phyloP scores from a whole-genome alignment of 306 rosid species.

The Prunus mongolica region DNA sequence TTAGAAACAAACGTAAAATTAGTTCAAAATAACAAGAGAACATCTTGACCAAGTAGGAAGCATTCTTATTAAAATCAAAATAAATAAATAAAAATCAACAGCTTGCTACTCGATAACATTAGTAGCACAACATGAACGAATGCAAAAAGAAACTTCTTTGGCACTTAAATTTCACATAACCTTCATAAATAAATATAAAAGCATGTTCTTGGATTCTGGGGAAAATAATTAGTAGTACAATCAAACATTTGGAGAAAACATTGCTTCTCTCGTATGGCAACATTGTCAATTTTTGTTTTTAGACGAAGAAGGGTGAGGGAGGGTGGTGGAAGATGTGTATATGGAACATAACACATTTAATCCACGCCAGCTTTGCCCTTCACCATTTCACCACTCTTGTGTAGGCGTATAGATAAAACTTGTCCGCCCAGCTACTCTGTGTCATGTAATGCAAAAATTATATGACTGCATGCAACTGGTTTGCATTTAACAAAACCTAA shows the following conservation, averaged over 20 bases:
- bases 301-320: background rate
- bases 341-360: background rate
- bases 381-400: background rate
- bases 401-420: background rate
- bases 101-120: background rate
- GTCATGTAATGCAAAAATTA: background rate
- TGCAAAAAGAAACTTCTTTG: background rate
- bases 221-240: too few relatives aligned
- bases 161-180: background rate
- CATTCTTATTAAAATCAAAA: background rate
- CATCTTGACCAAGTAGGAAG: slow-evolving; percentile 6
- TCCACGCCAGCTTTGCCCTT: background rate
- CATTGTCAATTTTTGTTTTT: too few relatives aligned
- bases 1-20: slow-evolving; percentile 20
- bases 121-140: background rate
- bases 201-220: background rate
- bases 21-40: slow-evolving; percentile 23
- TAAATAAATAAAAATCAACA: background rate
- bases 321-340: background rate
- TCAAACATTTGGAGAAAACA: too few relatives aligned
- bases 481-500: background rate
- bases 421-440: background rate
- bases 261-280: too few relatives aligned
- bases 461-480: background rate
- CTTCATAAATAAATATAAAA: background rate